Percentiles rank a stretch among this genome's conserved stretches.
Evolutionary conservation across 2,329 filamentous ascomycete genomes (phyloP).

Genomic region (Epichloe coenophiala): DNA sequence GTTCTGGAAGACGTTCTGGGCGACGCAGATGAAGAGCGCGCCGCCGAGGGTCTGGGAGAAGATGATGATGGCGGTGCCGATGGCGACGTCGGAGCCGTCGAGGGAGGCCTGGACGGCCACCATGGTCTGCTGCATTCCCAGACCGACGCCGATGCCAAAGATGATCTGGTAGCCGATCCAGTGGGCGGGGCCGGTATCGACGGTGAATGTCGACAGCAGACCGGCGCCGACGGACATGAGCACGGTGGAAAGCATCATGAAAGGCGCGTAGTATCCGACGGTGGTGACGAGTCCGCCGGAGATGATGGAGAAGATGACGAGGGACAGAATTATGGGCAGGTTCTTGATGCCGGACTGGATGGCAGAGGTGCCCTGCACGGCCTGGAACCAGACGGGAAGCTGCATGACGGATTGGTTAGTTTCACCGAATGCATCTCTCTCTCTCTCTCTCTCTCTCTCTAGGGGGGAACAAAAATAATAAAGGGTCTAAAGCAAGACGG

Average conservation of each 20-base stretch:
- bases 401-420: conserved; percentile 17
- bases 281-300: conserved; percentile 14
- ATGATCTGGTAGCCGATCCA: conserved; percentile 24
- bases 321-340: conserved; percentile 17
- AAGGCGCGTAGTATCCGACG: conserved; percentile 29
- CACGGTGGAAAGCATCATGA: conserved; percentile 21
- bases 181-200: conserved; percentile 8
- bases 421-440: neutral
- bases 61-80: conserved; percentile 31
- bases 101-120: conserved; percentile 33
- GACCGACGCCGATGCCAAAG: conserved; percentile 28
- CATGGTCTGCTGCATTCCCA: conserved; percentile 29
- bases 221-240: conserved; percentile 23
- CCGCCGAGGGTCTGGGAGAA: conserved; percentile 31
- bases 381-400: conserved; percentile 30
- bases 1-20: conserved; percentile 36
- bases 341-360: conserved; percentile 16
- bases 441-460: no score
- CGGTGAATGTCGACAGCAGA: conserved; percentile 25
- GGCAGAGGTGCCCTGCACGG: conserved; percentile 23
- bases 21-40: conserved; percentile 37
- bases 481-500: neutral
- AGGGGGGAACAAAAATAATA: conserved; percentile 18
- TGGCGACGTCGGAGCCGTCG: conserved; percentile 27
- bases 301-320: conserved; percentile 14